Base-by-base conservation (phyloP, 1,284 basidiomycete genomes). In the Somion occarium region DNA sequence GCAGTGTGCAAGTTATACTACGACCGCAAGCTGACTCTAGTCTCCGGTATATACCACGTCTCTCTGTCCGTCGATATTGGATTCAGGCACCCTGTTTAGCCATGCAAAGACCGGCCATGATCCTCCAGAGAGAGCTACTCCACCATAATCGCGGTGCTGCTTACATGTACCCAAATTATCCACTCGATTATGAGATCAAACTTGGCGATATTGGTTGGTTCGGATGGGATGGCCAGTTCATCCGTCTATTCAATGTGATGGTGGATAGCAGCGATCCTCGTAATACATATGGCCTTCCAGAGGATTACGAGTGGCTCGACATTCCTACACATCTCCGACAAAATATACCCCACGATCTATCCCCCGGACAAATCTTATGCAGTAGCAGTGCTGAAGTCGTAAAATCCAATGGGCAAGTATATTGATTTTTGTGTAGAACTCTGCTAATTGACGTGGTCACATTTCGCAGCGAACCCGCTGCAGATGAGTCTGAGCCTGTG, bases 181-280 rank as follows among this genome's bases (percentile, higher is more conserved):
- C 42, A 4, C 9, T 23, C 20, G 20, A 43, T 5, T 11, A 13
- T 9, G 19, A 43, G 20, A 23, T 24, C 22, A 13, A 46, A n/a
- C 25, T 46, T 27, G 44, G 44, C 24, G 44, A 46, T 30, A 26
- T 46, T 4, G 44, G 44, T 4, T 46, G 19, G 19, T 26, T 46
- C 25, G 7, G n/a, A 18, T n/a, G 12, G n/a, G 24, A 11, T 27
- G 44, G 44, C 22, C 25, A 46, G 27, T 46, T 46, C 20, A 46
- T 25, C 5, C 44, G 44, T 18, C 24, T 46, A 18, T 25, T 46
- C 23, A 46, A 46, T 26, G 22, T 7, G 3, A 26, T 27, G 7
- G 3, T 15, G 13, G 7, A 9, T 12, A 5, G 5, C 7, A 23
- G n/a, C 5, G 44, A 30, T 15, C 44, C 22, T 27, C 24, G 19